phyloP scores from a whole-genome alignment of 208 protist genomes.

The Trichomonas vaginalis region DNA sequence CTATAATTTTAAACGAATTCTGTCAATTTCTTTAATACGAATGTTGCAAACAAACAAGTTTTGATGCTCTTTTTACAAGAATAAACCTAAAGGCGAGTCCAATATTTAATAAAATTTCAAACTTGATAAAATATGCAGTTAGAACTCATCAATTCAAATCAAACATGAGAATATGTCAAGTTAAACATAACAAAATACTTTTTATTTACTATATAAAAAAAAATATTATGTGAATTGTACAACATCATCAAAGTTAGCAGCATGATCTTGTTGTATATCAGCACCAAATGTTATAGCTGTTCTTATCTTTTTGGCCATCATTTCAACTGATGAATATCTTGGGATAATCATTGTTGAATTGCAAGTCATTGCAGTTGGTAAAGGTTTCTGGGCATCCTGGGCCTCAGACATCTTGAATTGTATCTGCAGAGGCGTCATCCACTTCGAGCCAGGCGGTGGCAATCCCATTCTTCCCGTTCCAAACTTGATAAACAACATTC shows the following conservation, averaged over 20 bases:
- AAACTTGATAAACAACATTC: constrained; percentile 6
- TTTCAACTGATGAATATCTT: neutral
- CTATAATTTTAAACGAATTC: no score
- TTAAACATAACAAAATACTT: no score
- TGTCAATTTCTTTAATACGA: no score
- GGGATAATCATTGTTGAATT: neutral
- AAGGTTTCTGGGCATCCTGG: neutral
- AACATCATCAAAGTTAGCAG: neutral
- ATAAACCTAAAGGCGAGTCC: no score
- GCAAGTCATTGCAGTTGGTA: neutral
- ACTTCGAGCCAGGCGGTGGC: neutral
- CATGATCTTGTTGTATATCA: neutral
- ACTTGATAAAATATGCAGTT: no score
- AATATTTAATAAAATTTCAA: no score
- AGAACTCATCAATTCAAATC: no score
- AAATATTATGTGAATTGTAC: neutral
- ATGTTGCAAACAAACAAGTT: no score
- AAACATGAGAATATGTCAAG: no score
- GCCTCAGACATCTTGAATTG: neutral
- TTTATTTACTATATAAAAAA: no score
- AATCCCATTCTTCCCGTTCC: constrained; percentile 5
- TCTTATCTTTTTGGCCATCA: constrained; percentile 15
- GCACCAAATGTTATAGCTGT: neutral
- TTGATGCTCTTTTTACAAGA: no score
- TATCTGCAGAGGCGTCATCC: neutral